A percentile compares a stretch with the other conserved stretches of the same genome.
phyloP scores from a whole-genome alignment of 495 filamentous ascomycete species.

The Talaromyces thailandensis region DNA sequence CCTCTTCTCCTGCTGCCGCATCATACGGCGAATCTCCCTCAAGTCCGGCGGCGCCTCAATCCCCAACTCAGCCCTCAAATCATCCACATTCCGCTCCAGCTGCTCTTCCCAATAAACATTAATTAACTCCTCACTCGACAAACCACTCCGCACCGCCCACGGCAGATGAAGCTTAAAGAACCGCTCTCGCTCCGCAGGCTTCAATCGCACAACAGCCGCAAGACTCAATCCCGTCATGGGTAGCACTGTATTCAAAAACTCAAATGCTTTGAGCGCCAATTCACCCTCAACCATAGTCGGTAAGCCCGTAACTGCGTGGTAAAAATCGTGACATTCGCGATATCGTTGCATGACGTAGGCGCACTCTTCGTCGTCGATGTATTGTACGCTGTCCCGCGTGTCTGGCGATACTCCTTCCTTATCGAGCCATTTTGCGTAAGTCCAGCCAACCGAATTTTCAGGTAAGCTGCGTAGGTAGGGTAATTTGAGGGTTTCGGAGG shows the following conservation, averaged over 20 bases:
- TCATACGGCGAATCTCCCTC: constrained; percentile 63
- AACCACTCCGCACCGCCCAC: constrained; percentile 82
- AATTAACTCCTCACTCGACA: constrained; percentile 70
- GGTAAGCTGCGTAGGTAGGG: constrained; percentile 62
- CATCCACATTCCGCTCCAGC: constrained; percentile 74
- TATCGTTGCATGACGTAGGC: constrained; percentile 99
- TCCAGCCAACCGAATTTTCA: constrained; percentile 66
- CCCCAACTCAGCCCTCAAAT: constrained; percentile 60
- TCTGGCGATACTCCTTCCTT: constrained; percentile 88
- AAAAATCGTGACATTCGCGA: constrained; percentile 96
- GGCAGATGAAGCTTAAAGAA: constrained; percentile 72
- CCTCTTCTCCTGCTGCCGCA: constrained; percentile 56
- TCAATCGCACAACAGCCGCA: constrained; percentile 61
- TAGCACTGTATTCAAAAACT: constrained; percentile 87
- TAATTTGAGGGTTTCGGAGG: constrained; percentile 64
- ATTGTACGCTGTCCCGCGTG: constrained; percentile 70
- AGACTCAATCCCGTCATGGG: constrained; percentile 91
- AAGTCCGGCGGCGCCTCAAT: constrained; percentile 89
- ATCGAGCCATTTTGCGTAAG: constrained; percentile 84
- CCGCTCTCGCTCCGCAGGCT: constrained; percentile 61
- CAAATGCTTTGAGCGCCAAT: constrained; percentile 89
- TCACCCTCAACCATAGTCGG: constrained; percentile 92
- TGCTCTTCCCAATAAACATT: constrained; percentile 99
- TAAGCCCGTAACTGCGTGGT: constrained; percentile 88
- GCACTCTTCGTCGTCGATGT: constrained; percentile 89